Base-by-base conservation (phyloP, 2,329 filamentous ascomycete genomes). In the Ophiostoma triangulosporum region DNA sequence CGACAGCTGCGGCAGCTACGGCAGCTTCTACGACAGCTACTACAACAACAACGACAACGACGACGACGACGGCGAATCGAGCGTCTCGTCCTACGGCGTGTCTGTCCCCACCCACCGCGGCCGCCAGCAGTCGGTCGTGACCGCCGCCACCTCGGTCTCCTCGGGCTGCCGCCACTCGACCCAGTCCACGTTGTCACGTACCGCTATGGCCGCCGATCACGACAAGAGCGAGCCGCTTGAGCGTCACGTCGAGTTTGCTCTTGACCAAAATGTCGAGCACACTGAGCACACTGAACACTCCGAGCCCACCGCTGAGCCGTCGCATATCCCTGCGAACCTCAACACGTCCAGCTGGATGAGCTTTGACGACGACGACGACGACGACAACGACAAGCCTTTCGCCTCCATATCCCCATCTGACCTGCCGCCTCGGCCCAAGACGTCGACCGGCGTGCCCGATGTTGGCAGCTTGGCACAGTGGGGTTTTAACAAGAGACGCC, bases 91-190 rank as follows among this genome's bases (percentile, higher is more conserved):
- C 4, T 64, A 61, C 54, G 65, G 60, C 22, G 60, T 68, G 50
- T 64, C 66, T 36, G 64, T 64, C 3, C 62, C 50, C 2, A 65
- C 64, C 15, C 58, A 65, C 31, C 63, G 64, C 8, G 64, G 61
- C 31, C 62, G 66, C 36, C 64, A 67, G 29, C 66, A 64, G 45
- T 73, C 70, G 0, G 63, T 71, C 48, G 58, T 64, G 24, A 32
- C 46, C n/a, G 46, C 66, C 26, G 68, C 68, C 31, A 72, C 71
- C 3, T 70, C 69, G 20, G 59, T 71, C 31, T 66, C 66, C 9
- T 20, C 66, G 1, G 68, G 64, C 22, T 65, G 63, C 50, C 59
- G 62, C 29, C 62, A 63, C 38, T 61, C 61, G 2, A 52, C 60
- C 3, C 57, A 61, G 55, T 64, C 64, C 27, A 29, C 26, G 3